These are phyloP conservation scores for Alternaria postmessia DNA, from an alignment of 2,329 filamentous ascomycete species.

Conservation along the genomic window DNA sequence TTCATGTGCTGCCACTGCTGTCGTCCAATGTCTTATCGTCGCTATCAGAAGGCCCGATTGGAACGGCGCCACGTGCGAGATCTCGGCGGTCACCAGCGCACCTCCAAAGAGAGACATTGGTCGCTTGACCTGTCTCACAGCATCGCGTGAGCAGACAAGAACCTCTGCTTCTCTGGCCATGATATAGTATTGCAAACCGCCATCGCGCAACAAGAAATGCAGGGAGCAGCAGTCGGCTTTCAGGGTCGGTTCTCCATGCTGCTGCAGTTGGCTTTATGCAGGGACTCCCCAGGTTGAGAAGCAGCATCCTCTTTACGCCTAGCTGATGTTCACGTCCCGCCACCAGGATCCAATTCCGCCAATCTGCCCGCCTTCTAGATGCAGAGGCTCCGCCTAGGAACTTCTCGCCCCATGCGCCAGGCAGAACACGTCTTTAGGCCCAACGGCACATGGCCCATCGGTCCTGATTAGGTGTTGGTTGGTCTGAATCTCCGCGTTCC, in stretches of 20 bases:
- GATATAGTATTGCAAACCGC: neutral
- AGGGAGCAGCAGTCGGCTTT: neutral
- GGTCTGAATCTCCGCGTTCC: conserved; percentile 1
- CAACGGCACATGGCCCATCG: conserved; percentile 16
- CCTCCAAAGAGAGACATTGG: conserved; percentile 15
- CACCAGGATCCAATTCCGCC: conserved; percentile 5
- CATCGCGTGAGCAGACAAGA: conserved; percentile 24
- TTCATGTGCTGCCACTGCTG: conserved; percentile 11
- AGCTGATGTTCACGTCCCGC: neutral
- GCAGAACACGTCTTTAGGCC: conserved; percentile 7
- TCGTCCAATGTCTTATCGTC: conserved; percentile 24
- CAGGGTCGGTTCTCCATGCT: conserved; percentile 19
- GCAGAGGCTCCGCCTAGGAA: conserved; percentile 5
- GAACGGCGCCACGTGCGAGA: conserved; percentile 27
- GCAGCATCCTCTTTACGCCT: conserved; percentile 18
- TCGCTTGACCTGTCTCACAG: conserved; percentile 25
- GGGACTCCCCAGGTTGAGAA: conserved; percentile 26
- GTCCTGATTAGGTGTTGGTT: neutral
- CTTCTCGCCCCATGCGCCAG: conserved; percentile 11
- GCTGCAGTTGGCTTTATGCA: conserved; percentile 33
- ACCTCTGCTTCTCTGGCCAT: neutral
- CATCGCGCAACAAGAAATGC: neutral
- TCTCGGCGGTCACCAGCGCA: conserved; percentile 24
- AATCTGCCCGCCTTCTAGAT: conserved; percentile 14
- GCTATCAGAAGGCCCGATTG: conserved; percentile 15